Percentiles rank a stretch among this genome's conserved stretches.
These are phyloP conservation scores for Kalmusia sp. DNA, from an alignment of 2,329 filamentous ascomycete genomes.

Conservation along the genomic window DNA sequence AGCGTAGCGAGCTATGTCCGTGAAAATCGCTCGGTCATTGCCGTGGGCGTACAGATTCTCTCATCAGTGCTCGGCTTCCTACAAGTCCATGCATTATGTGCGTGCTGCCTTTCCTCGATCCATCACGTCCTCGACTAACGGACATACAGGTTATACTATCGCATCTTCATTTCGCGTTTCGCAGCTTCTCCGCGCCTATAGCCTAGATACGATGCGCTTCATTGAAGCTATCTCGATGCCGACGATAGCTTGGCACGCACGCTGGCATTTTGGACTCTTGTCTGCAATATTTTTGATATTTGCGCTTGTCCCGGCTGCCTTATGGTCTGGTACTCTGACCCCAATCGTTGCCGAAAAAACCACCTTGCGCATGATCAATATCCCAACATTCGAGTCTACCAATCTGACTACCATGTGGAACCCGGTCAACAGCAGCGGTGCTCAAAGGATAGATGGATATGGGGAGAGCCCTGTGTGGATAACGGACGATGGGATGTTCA, in stretches of 20 bases:
- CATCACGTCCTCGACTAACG: background rate
- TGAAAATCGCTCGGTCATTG: conserved; percentile 1
- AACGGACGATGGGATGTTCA: conserved; percentile 7
- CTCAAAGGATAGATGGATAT: background rate
- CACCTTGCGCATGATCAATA: conserved; percentile 1
- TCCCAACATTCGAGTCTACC: conserved; percentile 5
- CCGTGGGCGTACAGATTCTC: conserved; percentile 8
- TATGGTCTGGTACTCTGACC: conserved; percentile 14
- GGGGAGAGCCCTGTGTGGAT: conserved; percentile 1
- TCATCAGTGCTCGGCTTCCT: conserved; percentile 2
- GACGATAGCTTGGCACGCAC: conserved; percentile 4
- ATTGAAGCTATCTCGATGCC: conserved; percentile 4
- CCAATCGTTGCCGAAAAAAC: conserved; percentile 7
- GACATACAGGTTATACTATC: background rate
- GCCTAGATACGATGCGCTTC: conserved; percentile 8
- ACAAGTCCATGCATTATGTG: conserved; percentile 6
- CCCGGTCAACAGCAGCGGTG: background rate
- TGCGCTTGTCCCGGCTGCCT: conserved; percentile 9
- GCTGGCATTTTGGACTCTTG: background rate
- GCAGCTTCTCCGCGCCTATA: background rate
- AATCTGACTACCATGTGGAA: conserved; percentile 4
- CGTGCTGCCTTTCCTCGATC: background rate
- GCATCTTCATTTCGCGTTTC: conserved; percentile 8
- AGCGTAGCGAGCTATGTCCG: background rate
- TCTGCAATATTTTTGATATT: conserved; percentile 7